phyloP scores from a whole-genome alignment of 768 basidiomycete genomes.

The Rhodotorula graminis region DNA sequence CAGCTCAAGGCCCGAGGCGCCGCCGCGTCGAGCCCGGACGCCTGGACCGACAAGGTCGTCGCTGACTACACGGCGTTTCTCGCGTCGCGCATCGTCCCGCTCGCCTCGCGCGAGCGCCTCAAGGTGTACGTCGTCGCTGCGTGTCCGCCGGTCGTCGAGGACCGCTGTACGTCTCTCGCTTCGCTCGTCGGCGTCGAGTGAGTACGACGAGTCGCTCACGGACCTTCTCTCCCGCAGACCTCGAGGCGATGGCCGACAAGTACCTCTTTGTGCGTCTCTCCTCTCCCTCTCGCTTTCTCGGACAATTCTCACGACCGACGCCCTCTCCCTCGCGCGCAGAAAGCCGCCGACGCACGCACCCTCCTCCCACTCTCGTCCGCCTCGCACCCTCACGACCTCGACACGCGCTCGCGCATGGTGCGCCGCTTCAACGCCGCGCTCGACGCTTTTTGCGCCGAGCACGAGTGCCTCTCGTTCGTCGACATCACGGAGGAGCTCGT shows the following conservation, averaged over 20 bases:
- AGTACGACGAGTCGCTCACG: too few relatives aligned
- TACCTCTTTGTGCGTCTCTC: constrained; percentile 12
- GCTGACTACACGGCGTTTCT: constrained; percentile 3
- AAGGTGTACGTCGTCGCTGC: constrained; percentile 17
- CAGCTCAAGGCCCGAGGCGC: constrained; percentile 15
- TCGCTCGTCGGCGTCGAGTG: background rate
- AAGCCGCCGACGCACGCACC: background rate
- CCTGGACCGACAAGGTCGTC: background rate
- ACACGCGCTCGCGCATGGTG: constrained; percentile 12
- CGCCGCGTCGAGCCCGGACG: background rate
- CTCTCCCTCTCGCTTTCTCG: background rate
- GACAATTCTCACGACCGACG: background rate
- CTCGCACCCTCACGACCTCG: constrained; percentile 12
- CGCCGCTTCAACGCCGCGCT: constrained; percentile 20
- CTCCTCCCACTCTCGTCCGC: background rate
- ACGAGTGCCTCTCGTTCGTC: constrained; percentile 21
- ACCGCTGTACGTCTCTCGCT: background rate
- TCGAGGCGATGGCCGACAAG: constrained; percentile 14
- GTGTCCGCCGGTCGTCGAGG: constrained; percentile 23
- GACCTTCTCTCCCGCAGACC: background rate
- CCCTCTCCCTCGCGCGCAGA: background rate
- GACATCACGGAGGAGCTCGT: constrained; percentile 16
- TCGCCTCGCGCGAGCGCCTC: background rate
- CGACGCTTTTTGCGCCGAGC: constrained; percentile 13
- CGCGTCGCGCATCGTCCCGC: background rate